Evolutionary conservation across 495 filamentous ascomycete species (phyloP).

Genomic region (Xylaria cubensis): DNA sequence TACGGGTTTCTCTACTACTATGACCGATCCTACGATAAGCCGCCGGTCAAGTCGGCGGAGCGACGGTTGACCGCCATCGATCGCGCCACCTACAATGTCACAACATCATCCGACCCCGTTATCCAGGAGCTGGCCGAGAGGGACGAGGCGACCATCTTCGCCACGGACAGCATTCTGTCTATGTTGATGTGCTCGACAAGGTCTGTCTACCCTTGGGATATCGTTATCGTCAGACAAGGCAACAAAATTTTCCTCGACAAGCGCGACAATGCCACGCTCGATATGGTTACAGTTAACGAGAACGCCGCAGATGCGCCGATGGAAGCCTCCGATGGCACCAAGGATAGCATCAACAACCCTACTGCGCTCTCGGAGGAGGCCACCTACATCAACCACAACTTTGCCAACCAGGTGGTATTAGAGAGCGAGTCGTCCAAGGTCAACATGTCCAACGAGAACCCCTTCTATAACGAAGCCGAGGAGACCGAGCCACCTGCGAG

Average conservation of each 20-base stretch:
- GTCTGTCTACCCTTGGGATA: slow-evolving; percentile 96
- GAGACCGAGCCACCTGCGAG: slow-evolving; percentile 91
- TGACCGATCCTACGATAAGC: slow-evolving; percentile 91
- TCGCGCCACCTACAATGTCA: slow-evolving; percentile 96
- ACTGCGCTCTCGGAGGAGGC: slow-evolving; percentile 90
- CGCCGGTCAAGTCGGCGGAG: slow-evolving; percentile 84
- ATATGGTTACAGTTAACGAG: slow-evolving; percentile 98
- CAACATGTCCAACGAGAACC: slow-evolving; percentile 86
- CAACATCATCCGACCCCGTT: slow-evolving; percentile 91
- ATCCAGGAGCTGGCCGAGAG: slow-evolving; percentile 97
- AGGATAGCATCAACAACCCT: slow-evolving; percentile 92
- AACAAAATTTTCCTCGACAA: slow-evolving; percentile 99
- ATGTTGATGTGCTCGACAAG: slow-evolving; percentile 99
- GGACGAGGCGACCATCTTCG: slow-evolving; percentile 96
- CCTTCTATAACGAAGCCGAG: slow-evolving; percentile 93
- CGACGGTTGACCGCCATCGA: slow-evolving; percentile 86
- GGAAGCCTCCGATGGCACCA: slow-evolving; percentile 89
- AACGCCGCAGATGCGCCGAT: slow-evolving; percentile 96
- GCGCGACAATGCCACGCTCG: slow-evolving; percentile 88
- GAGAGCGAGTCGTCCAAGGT: slow-evolving; percentile 80
- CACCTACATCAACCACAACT: slow-evolving; percentile 99
- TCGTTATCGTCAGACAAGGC: slow-evolving; percentile 86
- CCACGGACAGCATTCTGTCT: slow-evolving; percentile 93
- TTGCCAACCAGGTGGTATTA: slow-evolving; percentile 88
- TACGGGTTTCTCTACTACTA: slow-evolving; percentile 99